Base-by-base conservation (phyloP, 164 flowering plant genomes). In the Cinnamomum chago region DNA sequence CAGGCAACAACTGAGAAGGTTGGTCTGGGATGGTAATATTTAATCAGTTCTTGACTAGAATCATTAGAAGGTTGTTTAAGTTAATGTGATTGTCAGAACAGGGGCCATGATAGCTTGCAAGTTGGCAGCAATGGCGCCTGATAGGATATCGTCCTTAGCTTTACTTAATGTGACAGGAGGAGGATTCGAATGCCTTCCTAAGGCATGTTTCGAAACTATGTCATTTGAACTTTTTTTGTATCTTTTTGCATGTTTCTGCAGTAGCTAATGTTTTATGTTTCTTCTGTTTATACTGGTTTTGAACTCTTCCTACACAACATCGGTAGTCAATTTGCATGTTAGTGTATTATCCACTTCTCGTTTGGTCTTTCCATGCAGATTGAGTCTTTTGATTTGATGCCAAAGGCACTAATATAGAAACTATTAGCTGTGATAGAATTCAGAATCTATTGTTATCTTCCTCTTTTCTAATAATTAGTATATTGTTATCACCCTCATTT, bases 41-140 rank as follows among this genome's bases (percentile, higher is more conserved):
- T n/a, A 20, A 55, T 55, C 60, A 55, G 5, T 55, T 55, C 60
- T 14, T 55, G 60, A 55, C n/a, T 55, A 18, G 12, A 55, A 20
- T 55, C 10, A 15, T 5, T 65, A n/a, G 40, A 40, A n/a, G 52
- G 10, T 35, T 30, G 51, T 62, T 72, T 60, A 62, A 72, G 30
- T 60, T 76, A 27, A 72, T 50, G 24, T 20, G 24, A 47, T 25
- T 68, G 77, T 68, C 12, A 27, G 3, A 78, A 80, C 86, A 95
- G 98, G 99, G 69, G 97, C 88, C 77, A 93, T 95, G 99, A 92
- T 92, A 83, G 89, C 97, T 74, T 90, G 92, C 86, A 95, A 95
- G 73, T 76, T 95, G 80, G 98, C 97, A 11, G 88, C 96, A 14
- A 85, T 89, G 86, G 96, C 79, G 71, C 97, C 98, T 14, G 83